Percentiles rank a stretch among this genome's conserved stretches.
These are phyloP conservation scores for Platanus orientalis DNA, from an alignment of 164 flowering plant species.

Conservation along the genomic window DNA sequence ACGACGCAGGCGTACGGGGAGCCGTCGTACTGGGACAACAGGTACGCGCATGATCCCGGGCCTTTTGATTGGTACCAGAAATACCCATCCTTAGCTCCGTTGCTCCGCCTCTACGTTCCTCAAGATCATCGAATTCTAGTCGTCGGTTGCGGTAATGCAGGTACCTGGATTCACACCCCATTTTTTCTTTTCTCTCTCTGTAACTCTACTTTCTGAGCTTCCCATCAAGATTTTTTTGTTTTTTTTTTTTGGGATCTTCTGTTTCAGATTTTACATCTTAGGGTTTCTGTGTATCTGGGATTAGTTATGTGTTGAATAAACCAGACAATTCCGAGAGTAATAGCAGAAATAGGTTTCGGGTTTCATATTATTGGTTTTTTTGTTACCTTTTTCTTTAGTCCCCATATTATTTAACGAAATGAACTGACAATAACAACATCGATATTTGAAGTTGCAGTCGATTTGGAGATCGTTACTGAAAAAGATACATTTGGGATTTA, in stretches of 20 bases:
- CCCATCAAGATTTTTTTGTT: neutral
- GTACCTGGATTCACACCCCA: conserved; percentile 17
- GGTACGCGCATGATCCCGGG: conserved; percentile 56
- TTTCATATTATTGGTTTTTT: no score
- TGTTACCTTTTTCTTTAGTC: no score
- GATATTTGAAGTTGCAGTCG: no score
- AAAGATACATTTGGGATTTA: no score
- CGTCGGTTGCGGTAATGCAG: conserved; percentile 85
- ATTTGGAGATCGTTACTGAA: no score
- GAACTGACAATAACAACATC: no score
- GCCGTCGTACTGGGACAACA: conserved; percentile 79
- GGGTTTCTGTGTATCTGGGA: no score
- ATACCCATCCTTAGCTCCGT: conserved; percentile 62
- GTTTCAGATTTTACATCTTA: neutral
- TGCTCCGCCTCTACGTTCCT: conserved; percentile 56
- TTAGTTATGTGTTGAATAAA: no score
- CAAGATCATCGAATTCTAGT: conserved; percentile 48
- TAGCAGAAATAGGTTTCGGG: no score
- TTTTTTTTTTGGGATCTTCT: neutral
- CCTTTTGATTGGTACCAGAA: conserved; percentile 95
- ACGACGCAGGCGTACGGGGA: conserved; percentile 81
- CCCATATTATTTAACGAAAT: no score
- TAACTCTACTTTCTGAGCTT: neutral
- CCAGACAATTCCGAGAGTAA: no score
- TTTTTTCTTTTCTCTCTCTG: neutral